Conservation (phyloP, 2,329 filamentous ascomycete genomes). For the Proliferodiscus dingleyae region DNA sequence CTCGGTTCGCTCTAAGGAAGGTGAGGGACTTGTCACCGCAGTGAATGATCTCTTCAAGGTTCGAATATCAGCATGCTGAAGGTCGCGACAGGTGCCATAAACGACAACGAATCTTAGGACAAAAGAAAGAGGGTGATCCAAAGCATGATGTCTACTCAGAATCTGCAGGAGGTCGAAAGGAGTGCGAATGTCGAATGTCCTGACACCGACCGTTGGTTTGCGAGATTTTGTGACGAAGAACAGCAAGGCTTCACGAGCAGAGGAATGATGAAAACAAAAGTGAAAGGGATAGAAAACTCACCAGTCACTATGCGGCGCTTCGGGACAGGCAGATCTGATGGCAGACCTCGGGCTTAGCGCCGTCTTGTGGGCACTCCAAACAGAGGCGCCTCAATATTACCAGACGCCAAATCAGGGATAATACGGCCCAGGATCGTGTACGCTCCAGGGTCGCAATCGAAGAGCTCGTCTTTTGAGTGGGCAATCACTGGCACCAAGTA, state of each 20-base stretch:
- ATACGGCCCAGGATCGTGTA: slow-evolving; percentile 8
- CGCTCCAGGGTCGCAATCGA: slow-evolving; percentile 5
- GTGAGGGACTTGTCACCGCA: slow-evolving; percentile 16
- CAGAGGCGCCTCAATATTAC: slow-evolving; percentile 16
- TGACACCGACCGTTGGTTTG: slow-evolving; percentile 12
- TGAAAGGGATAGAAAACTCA: slow-evolving; percentile 19
- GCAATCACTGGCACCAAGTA: slow-evolving; percentile 22
- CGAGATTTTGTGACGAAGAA: slow-evolving; percentile 7
- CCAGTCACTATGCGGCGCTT: slow-evolving; percentile 23
- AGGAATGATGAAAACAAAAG: slow-evolving; percentile 9
- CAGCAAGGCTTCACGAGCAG: slow-evolving; percentile 5
- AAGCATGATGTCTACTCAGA: slow-evolving; percentile 15
- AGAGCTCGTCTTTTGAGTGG: slow-evolving; percentile 4
- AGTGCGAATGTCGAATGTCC: slow-evolving; percentile 13
- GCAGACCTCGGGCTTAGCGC: slow-evolving; percentile 21
- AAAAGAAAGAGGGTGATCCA: slow-evolving; percentile 8
- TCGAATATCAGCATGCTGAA: slow-evolving; percentile 27
- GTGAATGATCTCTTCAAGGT: slow-evolving; percentile 28
- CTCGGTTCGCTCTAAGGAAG: slow-evolving; percentile 17
- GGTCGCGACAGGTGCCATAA: slow-evolving; percentile 21
- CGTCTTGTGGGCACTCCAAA: slow-evolving; percentile 7
- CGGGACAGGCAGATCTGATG: slow-evolving; percentile 20
- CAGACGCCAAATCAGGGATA: slow-evolving; percentile 9
- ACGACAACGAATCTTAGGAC: slow-evolving; percentile 2
- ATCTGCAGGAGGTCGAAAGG: slow-evolving; percentile 10